A percentile compares a stretch with the other conserved stretches of the same genome.
Conservation (phyloP, 257 asterid species). For the Dorcoceras hygrometricum region DNA sequence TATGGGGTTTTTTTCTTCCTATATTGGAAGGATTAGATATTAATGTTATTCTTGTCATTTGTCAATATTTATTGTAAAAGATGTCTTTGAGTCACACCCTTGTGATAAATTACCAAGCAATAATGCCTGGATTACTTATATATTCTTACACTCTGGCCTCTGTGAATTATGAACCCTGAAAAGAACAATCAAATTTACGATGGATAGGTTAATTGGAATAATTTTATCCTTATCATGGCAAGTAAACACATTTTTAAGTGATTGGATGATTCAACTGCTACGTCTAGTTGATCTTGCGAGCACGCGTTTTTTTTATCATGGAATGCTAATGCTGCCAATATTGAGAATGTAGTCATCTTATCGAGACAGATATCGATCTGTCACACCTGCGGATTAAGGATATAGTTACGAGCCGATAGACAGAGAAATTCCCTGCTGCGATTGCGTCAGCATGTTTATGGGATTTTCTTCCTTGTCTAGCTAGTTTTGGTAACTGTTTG, state of each 20-base stretch:
- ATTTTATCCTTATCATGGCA: background rate
- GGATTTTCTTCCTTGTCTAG: background rate
- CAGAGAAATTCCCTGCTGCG: background rate
- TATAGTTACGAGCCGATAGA: background rate
- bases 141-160: too few relatives aligned
- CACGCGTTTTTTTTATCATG: conserved; percentile 12
- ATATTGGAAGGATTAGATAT: too few relatives aligned
- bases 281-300: background rate
- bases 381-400: too few relatives aligned
- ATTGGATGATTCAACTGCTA: conserved; percentile 8
- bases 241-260: background rate
- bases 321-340: conserved; percentile 11
- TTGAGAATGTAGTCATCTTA: background rate
- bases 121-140: too few relatives aligned
- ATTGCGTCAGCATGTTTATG: background rate
- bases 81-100: too few relatives aligned
- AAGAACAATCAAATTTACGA: too few relatives aligned
- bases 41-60: too few relatives aligned
- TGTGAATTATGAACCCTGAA: too few relatives aligned
- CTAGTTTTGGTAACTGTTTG: background rate
- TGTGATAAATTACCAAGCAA: too few relatives aligned
- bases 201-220: background rate
- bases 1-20: background rate
- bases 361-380: background rate
- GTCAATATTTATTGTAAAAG: too few relatives aligned